Conservation (phyloP, 495 filamentous ascomycete genomes). For the Penicillium bovifimosum region DNA sequence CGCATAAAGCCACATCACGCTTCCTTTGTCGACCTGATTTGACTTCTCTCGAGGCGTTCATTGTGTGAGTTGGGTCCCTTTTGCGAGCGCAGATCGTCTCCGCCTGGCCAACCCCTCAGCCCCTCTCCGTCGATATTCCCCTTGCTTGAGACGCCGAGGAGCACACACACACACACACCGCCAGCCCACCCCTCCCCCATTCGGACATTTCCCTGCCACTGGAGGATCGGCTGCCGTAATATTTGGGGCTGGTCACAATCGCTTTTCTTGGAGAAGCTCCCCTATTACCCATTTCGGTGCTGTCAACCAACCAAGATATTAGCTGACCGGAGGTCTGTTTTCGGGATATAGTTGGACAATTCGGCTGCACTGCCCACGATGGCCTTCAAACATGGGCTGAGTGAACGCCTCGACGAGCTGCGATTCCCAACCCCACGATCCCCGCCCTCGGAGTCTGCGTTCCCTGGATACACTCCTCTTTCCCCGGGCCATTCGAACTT, state of each 20-base stretch:
- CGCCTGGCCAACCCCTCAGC: conserved; percentile 38
- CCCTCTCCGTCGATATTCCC: conserved; percentile 34
- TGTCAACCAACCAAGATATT: conserved; percentile 10
- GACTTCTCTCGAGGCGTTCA: conserved; percentile 38
- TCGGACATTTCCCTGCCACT: conserved; percentile 6
- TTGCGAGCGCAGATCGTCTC: conserved; percentile 29
- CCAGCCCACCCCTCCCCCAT: conserved; percentile 21
- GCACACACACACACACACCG: conserved; percentile 34
- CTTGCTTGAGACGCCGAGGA: conserved; percentile 31
- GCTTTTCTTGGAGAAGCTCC: background rate
- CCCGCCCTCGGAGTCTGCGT: conserved; percentile 62
- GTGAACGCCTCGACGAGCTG: conserved; percentile 67
- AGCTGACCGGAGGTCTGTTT: conserved; percentile 21
- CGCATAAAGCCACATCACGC: background rate
- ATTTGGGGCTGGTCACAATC: conserved; percentile 9
- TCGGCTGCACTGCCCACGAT: conserved; percentile 40
- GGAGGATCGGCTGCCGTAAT: background rate
- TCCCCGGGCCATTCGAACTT: conserved; percentile 58
- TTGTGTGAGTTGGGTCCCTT: conserved; percentile 36
- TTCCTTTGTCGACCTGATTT: conserved; percentile 17
- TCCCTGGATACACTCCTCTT: conserved; percentile 64
- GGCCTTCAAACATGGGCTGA: conserved; percentile 61
- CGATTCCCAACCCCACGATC: conserved; percentile 72
- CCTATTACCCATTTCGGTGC: conserved; percentile 5
- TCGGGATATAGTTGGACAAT: conserved; percentile 30